phyloP scores from a whole-genome alignment of 768 basidiomycete species.

The Amanita thiersii region DNA sequence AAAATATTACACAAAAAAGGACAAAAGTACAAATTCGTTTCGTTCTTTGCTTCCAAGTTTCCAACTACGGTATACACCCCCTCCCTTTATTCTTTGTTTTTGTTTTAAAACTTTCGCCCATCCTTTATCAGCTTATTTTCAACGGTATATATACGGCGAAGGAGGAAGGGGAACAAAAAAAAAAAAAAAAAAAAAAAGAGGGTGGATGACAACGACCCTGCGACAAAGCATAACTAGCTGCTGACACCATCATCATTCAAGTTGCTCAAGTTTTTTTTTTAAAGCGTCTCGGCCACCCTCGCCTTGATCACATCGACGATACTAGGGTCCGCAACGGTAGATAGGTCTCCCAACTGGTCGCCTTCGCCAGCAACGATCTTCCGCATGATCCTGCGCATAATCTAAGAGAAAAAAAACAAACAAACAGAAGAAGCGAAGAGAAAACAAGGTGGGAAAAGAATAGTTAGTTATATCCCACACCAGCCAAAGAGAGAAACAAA shows the following conservation, averaged over 20 bases:
- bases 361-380: slow-evolving; percentile 94
- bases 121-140: too few species aligned
- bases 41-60: too few species aligned
- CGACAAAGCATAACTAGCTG: too few species aligned
- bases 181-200: too few species aligned
- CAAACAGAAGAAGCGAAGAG: not conserved
- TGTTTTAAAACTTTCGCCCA: too few species aligned
- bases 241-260: not conserved
- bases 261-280: not conserved
- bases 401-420: slow-evolving; percentile 29
- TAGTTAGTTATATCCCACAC: slow-evolving; percentile 1
- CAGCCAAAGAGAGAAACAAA: not conserved
- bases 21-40: too few species aligned
- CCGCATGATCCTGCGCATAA: slow-evolving; percentile 93
- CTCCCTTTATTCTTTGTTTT: too few species aligned
- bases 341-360: slow-evolving; percentile 92
- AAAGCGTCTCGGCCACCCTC: slow-evolving; percentile 49
- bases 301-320: slow-evolving; percentile 81
- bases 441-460: not conserved
- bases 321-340: slow-evolving; percentile 83
- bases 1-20: too few species aligned
- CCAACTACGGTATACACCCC: too few species aligned
- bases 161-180: too few species aligned
- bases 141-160: too few species aligned
- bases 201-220: too few species aligned